A percentile compares a stretch with the other conserved stretches of the same genome.
Evolutionary conservation across 345 rosid genomes (phyloP).

Genomic region (Anastatica hierochuntica): DNA sequence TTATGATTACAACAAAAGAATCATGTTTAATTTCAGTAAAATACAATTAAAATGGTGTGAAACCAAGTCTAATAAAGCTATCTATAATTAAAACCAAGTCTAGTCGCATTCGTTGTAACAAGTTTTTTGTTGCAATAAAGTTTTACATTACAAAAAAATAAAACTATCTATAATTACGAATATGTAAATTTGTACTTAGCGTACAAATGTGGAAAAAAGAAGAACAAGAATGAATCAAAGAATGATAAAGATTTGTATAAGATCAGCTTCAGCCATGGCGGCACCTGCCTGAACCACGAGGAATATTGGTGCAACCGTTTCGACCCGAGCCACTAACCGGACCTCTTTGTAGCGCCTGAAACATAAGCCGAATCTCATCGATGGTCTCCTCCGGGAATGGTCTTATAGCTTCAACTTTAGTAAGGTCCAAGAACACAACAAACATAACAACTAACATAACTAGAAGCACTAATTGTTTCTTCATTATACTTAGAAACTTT

Average conservation of each 20-base stretch:
- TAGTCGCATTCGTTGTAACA: too few relatives aligned
- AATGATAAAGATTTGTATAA: slow-evolving; percentile 3
- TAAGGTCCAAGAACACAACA: slow-evolving; percentile 7
- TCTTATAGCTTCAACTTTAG: slow-evolving; percentile 24
- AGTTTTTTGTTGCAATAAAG: too few relatives aligned
- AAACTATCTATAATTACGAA: too few relatives aligned
- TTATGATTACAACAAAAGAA: too few relatives aligned
- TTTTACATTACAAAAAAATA: too few relatives aligned
- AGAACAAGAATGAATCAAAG: slow-evolving; percentile 10
- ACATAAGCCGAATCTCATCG: slow-evolving; percentile 13
- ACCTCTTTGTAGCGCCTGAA: slow-evolving; percentile 22
- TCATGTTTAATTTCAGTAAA: too few relatives aligned
- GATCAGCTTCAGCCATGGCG: slow-evolving; percentile 4
- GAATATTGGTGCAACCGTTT: slow-evolving; percentile 27
- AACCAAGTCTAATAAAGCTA: too few relatives aligned
- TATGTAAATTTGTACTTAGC: too few relatives aligned
- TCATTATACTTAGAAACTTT: slow-evolving; percentile 17
- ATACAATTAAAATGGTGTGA: too few relatives aligned
- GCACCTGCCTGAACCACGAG: slow-evolving; percentile 19
- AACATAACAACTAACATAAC: slow-evolving; percentile 9
- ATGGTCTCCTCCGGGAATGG: slow-evolving; percentile 19
- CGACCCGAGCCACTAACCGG: slow-evolving; percentile 14
- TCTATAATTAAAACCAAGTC: too few relatives aligned
- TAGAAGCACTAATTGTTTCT: slow-evolving; percentile 20
- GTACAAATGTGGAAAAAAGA: too few relatives aligned